Conservation (phyloP, 2,329 filamentous ascomycete genomes). For the Penicillium sp. region DNA sequence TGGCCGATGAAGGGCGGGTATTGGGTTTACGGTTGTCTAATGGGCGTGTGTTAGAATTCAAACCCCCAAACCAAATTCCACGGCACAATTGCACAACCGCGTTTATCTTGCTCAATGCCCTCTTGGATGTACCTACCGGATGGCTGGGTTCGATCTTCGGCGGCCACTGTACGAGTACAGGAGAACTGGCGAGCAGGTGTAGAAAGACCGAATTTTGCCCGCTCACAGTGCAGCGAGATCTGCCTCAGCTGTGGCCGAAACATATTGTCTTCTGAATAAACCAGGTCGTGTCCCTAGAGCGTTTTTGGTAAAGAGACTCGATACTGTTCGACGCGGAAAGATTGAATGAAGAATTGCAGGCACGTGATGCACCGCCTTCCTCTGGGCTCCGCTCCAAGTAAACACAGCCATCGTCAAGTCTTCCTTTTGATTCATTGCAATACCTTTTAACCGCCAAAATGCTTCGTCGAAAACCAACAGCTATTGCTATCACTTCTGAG, state of each 20-base stretch:
- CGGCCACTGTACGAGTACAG: constrained; percentile 16
- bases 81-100: neutral
- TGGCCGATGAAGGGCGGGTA: constrained; percentile 5
- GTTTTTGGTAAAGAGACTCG: neutral
- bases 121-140: constrained; percentile 26
- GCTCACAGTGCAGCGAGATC: constrained; percentile 15
- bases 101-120: neutral
- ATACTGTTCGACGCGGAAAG: constrained; percentile 2
- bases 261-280: constrained; percentile 23
- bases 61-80: neutral
- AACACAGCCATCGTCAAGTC: neutral
- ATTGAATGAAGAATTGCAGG: constrained; percentile 3
- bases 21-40: constrained; percentile 11
- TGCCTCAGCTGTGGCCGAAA: constrained; percentile 29
- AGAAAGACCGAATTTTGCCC: constrained; percentile 14
- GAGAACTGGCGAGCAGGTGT: constrained; percentile 32
- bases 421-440: neutral
- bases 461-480: constrained; percentile 53
- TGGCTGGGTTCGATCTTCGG: constrained; percentile 18
- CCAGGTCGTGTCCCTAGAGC: constrained; percentile 3
- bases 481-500: constrained; percentile 51
- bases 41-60: neutral
- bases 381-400: neutral
- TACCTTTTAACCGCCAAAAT: constrained; percentile 29
- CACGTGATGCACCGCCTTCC: constrained; percentile 18